These are phyloP conservation scores for Phytomonas francai DNA, from an alignment of 208 protist species.

Conservation along the genomic window DNA sequence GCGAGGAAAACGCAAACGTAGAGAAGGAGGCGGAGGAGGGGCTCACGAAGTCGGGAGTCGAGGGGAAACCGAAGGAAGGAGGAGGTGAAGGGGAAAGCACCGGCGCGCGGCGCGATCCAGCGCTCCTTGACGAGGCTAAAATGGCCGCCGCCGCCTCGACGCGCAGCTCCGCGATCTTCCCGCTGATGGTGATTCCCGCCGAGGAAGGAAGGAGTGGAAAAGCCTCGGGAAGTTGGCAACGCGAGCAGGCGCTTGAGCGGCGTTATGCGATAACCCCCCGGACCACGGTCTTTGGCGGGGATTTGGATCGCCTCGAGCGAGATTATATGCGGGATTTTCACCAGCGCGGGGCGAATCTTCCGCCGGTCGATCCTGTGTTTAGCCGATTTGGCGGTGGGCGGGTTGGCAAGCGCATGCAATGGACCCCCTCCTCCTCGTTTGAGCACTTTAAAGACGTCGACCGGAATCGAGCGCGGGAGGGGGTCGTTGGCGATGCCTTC, in stretches of 20 bases:
- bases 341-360: constrained; percentile 34
- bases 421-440: constrained; percentile 60
- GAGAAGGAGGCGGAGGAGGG: too few species aligned
- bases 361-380: constrained; percentile 45
- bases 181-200: too few species aligned
- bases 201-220: not conserved
- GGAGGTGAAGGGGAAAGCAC: too few species aligned
- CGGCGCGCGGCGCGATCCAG: too few species aligned
- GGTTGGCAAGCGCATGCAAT: constrained; percentile 30
- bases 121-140: not conserved
- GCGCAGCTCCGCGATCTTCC: not conserved
- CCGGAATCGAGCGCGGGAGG: constrained; percentile 12
- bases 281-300: constrained; percentile 62
- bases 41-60: too few species aligned
- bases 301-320: constrained; percentile 67
- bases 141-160: not conserved
- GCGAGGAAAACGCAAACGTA: too few species aligned
- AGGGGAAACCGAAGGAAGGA: too few species aligned
- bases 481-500: constrained; percentile 16
- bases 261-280: constrained; percentile 36
- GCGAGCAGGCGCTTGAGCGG: constrained; percentile 29
- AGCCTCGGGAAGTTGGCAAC: constrained; percentile 7
- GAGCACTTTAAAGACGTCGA: constrained; percentile 20
- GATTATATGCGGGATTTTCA: constrained; percentile 73
- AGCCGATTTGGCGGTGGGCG: constrained; percentile 31